A percentile compares a stretch with the other conserved stretches of the same genome.
phyloP scores from a whole-genome alignment of 2,329 filamentous ascomycete species.

The Beauveria bassiana region DNA sequence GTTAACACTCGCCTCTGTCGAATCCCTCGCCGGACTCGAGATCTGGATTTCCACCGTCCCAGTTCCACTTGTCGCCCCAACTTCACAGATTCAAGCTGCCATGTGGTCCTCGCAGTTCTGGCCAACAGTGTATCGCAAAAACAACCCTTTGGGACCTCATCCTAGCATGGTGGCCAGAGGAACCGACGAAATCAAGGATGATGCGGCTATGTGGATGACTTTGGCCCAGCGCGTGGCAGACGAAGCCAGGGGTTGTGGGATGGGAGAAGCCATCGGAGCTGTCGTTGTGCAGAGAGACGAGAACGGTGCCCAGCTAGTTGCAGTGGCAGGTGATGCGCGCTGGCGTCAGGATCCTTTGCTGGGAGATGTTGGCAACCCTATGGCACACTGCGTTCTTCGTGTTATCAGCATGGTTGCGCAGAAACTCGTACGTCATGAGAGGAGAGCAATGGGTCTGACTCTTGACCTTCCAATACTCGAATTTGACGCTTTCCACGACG shows the following conservation, averaged over 20 bases:
- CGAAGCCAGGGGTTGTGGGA: slow-evolving; percentile 47
- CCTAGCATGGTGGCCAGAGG: slow-evolving; percentile 65
- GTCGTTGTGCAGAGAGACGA: slow-evolving; percentile 62
- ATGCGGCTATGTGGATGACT: slow-evolving; percentile 59
- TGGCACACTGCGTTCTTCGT: slow-evolving; percentile 70
- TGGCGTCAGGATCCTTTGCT: slow-evolving; percentile 48
- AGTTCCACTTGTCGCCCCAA: slow-evolving; percentile 67
- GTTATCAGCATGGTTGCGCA: slow-evolving; percentile 77
- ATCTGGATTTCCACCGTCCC: slow-evolving; percentile 55
- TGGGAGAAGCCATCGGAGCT: slow-evolving; percentile 65
- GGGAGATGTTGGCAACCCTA: slow-evolving; percentile 55
- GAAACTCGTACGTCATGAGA: slow-evolving; percentile 51
- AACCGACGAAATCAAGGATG: slow-evolving; percentile 58
- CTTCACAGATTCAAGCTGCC: slow-evolving; percentile 65
- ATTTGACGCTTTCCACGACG: slow-evolving; percentile 60
- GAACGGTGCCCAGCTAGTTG: slow-evolving; percentile 51
- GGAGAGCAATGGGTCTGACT: slow-evolving; percentile 29
- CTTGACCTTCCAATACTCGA: slow-evolving; percentile 34
- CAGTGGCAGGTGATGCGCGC: slow-evolving; percentile 69
- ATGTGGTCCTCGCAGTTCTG: slow-evolving; percentile 71
- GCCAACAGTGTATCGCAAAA: slow-evolving; percentile 81
- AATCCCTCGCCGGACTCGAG: slow-evolving; percentile 40
- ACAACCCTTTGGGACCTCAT: slow-evolving; percentile 78
- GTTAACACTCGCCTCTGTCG: slow-evolving; percentile 37
- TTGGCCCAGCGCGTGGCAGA: slow-evolving; percentile 57